Base-by-base conservation (phyloP, 768 basidiomycete species). In the Tulasnella sp. region DNA sequence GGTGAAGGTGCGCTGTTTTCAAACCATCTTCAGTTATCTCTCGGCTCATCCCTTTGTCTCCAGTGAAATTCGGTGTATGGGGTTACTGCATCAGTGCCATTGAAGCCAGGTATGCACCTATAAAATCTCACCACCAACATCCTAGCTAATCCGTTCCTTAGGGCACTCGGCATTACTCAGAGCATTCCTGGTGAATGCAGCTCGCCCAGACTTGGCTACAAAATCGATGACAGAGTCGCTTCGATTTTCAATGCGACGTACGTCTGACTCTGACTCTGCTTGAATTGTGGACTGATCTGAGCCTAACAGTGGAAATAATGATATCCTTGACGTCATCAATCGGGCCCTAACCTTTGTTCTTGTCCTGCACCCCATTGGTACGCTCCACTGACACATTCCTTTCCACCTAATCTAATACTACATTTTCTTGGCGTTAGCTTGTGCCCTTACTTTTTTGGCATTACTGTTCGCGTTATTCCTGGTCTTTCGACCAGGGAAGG, bases 21-120 rank as follows among this genome's bases (percentile, higher is more conserved):
- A 25, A 37, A 16, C 25, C 13, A 9, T n/a, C 16, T 49, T 6
- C 35, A 7, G 9, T 27, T 32, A 16, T 15, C 16, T 19, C 47
- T 9, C 16, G 15, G 22, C 9, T 37, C 29, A 2, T 37, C 33
- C 2, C 19, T 19, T 49, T 20, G n/a, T 15, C 35, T 19, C 60
- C 59, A 42, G 74, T 71, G 53, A 65, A 65, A 35, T 74, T 79
- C 60, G 79, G 79, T 50, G 72, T 79, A 45, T 82, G 75, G 70
- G 80, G 80, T 28, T 79, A 76, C 59, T 81, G 79, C 62, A 64
- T 71, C 33, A 70, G 72, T 27, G 67, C 65, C 15, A 59, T 73
- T 48, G 62, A 72, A 31, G 62, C 71, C 59, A 64, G 68, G 73
- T 76, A 61, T 60, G 66, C 59, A 37, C 28, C 12, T 22, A 31